phyloP scores from a whole-genome alignment of 2,329 filamentous ascomycete genomes.

The Cladosporium phlei region DNA sequence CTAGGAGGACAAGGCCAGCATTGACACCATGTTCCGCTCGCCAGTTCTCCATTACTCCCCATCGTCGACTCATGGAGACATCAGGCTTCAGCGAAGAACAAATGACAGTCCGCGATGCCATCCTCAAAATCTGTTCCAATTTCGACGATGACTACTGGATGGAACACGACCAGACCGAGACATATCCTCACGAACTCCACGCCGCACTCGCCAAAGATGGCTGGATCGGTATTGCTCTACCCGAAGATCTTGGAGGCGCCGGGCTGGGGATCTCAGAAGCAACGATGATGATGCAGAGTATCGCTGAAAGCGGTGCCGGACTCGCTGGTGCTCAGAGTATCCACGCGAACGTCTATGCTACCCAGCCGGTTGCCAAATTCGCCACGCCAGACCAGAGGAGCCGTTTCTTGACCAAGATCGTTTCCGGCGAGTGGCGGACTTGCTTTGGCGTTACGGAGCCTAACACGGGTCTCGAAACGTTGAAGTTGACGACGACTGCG shows the following conservation, averaged over 20 bases:
- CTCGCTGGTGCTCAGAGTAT: conserved; percentile 63
- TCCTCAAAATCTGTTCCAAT: conserved; percentile 62
- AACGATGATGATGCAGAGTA: conserved; percentile 80
- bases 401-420: conserved; percentile 63
- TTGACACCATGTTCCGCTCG: not conserved
- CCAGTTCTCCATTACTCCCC: conserved; percentile 30
- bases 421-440: conserved; percentile 64
- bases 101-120: conserved; percentile 65
- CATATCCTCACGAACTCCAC: conserved; percentile 72
- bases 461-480: conserved; percentile 72
- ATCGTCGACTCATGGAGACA: conserved; percentile 61
- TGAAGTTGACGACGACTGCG: conserved; percentile 64
- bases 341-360: conserved; percentile 66
- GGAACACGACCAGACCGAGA: conserved; percentile 63
- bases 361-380: conserved; percentile 69
- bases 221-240: conserved; percentile 77
- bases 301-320: conserved; percentile 60
- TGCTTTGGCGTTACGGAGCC: conserved; percentile 87
- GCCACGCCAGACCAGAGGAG: conserved; percentile 61
- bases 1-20: not conserved
- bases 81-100: conserved; percentile 69
- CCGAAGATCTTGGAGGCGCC: conserved; percentile 67
- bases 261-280: conserved; percentile 76
- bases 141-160: conserved; percentile 77
- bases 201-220: conserved; percentile 68